phyloP scores from a whole-genome alignment of 305 asterid species.

The Fraxinus platypoda region DNA sequence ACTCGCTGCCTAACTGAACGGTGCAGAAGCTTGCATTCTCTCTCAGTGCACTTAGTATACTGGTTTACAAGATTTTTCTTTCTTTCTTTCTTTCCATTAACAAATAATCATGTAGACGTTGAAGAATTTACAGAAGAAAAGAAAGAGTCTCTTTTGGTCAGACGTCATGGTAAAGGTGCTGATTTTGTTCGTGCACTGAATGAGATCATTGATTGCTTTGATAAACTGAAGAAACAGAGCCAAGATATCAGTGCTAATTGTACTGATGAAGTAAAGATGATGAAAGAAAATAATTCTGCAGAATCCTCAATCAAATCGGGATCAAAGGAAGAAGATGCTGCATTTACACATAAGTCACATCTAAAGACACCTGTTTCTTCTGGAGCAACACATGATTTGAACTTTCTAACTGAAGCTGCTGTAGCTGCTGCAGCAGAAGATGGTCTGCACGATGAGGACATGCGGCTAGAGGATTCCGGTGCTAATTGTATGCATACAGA shows the following conservation, averaged over 20 bases:
- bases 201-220: conserved; percentile 72
- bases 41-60: neutral
- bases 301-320: conserved; percentile 40
- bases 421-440: conserved; percentile 52
- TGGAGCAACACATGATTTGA: conserved; percentile 43
- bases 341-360: conserved; percentile 31
- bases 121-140: conserved; percentile 92
- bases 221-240: conserved; percentile 58
- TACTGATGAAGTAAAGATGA: conserved; percentile 31
- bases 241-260: conserved; percentile 34
- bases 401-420: conserved; percentile 54
- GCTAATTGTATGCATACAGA: conserved; percentile 35
- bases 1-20: neutral
- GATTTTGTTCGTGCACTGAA: conserved; percentile 80
- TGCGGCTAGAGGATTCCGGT: conserved; percentile 38
- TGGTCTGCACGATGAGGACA: conserved; percentile 41
- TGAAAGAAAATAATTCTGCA: conserved; percentile 36
- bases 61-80: neutral
- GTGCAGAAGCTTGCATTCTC: neutral
- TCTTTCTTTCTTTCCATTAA: conserved; percentile 20
- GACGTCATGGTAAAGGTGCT: conserved; percentile 84
- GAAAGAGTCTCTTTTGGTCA: conserved; percentile 64
- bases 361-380: conserved; percentile 17
- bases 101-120: conserved; percentile 70
- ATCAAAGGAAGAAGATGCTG: conserved; percentile 41